Evolutionary conservation across 768 basidiomycete genomes (phyloP).

Genomic region (Kwoniella heveanensis): DNA sequence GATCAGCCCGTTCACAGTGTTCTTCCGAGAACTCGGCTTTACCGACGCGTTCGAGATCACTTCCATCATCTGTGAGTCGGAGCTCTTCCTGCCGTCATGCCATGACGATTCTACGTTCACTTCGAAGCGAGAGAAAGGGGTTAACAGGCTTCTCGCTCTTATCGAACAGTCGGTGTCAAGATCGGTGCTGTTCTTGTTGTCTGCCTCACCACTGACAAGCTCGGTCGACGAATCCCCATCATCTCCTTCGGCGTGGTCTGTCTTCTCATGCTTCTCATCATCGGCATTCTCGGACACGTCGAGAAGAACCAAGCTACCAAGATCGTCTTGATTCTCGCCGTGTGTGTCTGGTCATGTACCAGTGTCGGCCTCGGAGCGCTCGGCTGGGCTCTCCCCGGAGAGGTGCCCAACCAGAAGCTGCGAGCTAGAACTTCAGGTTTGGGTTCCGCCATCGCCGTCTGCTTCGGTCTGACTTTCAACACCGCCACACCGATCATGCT

Average conservation of each 20-base stretch:
- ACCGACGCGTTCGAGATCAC: conserved; percentile 32
- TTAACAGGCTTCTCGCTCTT: no score
- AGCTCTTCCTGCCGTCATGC: no score
- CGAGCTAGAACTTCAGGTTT: conserved; percentile 27
- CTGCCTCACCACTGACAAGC: conserved; percentile 9
- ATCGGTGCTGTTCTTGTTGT: conserved; percentile 12
- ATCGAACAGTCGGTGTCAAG: conserved; percentile 11
- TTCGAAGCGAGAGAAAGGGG: no score
- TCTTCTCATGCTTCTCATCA: conserved; percentile 13
- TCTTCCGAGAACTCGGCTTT: conserved; percentile 32
- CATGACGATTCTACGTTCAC: no score
- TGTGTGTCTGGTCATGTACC: conserved; percentile 10
- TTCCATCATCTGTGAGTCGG: conserved; percentile 13
- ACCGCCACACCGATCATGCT: conserved; percentile 18
- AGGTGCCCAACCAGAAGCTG: conserved; percentile 14
- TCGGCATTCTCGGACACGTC: conserved; percentile 22
- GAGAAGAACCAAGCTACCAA: neutral
- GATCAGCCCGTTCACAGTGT: conserved; percentile 1
- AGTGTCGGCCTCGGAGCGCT: neutral
- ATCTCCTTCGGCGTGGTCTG: conserved; percentile 1
- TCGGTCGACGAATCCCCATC: conserved; percentile 18
- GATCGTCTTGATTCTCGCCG: conserved; percentile 7
- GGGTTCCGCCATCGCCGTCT: conserved; percentile 11
- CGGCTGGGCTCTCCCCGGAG: conserved; percentile 6
- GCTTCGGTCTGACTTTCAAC: conserved; percentile 24